Percentiles rank a stretch among this genome's conserved stretches.
These are phyloP conservation scores for Cryptococcus neoformans DNA, from an alignment of 1,284 basidiomycete species.

Conservation along the genomic window DNA sequence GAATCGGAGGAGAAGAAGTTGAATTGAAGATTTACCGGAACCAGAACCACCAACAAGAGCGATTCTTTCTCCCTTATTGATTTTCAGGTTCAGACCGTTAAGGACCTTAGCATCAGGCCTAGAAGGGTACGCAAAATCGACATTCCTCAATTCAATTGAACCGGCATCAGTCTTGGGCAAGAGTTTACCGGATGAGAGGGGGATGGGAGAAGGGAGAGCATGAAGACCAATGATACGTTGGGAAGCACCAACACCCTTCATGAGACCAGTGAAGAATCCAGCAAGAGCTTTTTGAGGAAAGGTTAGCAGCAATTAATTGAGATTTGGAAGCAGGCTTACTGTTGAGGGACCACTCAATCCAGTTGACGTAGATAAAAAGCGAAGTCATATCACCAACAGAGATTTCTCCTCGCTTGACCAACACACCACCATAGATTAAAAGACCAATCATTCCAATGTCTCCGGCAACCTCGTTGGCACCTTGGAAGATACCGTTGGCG, in stretches of 20 bases:
- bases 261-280: conserved; percentile 47
- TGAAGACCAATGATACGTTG: conserved; percentile 45
- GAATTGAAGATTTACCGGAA: conserved; percentile 55
- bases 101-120: conserved; percentile 80
- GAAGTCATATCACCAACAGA: conserved; percentile 48
- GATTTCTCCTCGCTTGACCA: conserved; percentile 43
- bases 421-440: conserved; percentile 44
- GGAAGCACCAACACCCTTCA: conserved; percentile 48
- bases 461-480: conserved; percentile 44
- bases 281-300: conserved; percentile 32
- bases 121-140: conserved; percentile 88
- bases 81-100: conserved; percentile 57
- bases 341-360: conserved; percentile 48
- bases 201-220: conserved; percentile 40
- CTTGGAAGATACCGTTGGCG: conserved; percentile 47
- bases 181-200: conserved; percentile 35
- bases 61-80: conserved; percentile 51
- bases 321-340: conserved; percentile 24
- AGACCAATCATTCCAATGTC: conserved; percentile 48
- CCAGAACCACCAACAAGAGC: conserved; percentile 52
- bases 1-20: conserved; percentile 81
- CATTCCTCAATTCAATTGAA: conserved; percentile 69
- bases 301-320: not conserved
- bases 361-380: conserved; percentile 48
- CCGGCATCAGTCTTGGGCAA: conserved; percentile 53